Base-by-base conservation (phyloP, 768 basidiomycete species). In the Lactarius quietus region DNA sequence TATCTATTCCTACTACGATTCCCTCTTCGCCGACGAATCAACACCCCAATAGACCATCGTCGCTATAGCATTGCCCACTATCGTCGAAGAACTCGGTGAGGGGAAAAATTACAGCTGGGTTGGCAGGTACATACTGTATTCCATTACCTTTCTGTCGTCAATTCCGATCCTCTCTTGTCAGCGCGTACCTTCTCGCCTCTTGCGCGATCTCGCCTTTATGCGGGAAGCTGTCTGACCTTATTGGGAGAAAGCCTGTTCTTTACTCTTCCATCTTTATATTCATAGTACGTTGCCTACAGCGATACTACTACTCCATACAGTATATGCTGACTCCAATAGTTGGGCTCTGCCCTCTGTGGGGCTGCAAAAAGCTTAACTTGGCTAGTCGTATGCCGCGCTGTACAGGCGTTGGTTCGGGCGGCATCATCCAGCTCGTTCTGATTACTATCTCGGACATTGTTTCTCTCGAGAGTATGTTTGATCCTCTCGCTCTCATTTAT, bases 331-430 rank as follows among this genome's bases (percentile, higher is more conserved):
- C 33, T 3, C 54, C 58, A 9, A 20, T 43, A 90, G 89, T 75
- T 92, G 68, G 90, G 89, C 23, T 91, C 89, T 6, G 90, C 90
- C 1, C 76, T 93, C 61, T 93, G 90, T 69, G 92, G 92, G 15
- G 88, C 90, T 0, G 90, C 92, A 0, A 88, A 93, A 73, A 85
- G 61, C 62, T 88, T 93, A 84, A 81, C 78, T 2, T 91, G 89
- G 92, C 77, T 95, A 18, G 85, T 92, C 36, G 79, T 89, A 0
- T 83, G 82, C 51, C 84, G 92, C 68, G 92, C 89, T 3, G 77
- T 95, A 3, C 92, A 93, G 92, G 92, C 10, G 85, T 93, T 35
- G 92, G 92, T 31, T 90, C 89, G 10, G 90, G 90, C 14, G 91
- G 89, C 5, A 87, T 92, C 65, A 78, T 91, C 18, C 89, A 90